Evolutionary conservation across 441 rosid genomes (phyloP).

Genomic region (Erodium chrysanthum): DNA sequence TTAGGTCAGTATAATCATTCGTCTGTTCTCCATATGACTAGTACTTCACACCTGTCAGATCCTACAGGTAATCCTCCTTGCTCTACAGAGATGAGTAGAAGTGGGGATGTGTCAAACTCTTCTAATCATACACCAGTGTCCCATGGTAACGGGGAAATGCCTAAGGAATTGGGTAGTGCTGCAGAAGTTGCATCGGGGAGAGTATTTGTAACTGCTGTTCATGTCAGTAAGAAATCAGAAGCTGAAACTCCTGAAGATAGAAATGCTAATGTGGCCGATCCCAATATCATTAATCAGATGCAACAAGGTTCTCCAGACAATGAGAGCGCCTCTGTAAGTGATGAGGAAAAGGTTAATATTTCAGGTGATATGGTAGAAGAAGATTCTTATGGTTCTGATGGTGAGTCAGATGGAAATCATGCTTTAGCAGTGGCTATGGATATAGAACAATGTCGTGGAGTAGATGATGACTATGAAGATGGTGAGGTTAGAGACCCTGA

Average conservation of each 20-base stretch:
- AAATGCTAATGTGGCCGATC: slow-evolving; percentile 22
- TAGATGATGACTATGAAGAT: slow-evolving; percentile 47
- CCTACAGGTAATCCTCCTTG: slow-evolving; percentile 19
- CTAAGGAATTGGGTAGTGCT: slow-evolving; percentile 21
- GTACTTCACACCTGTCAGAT: background rate
- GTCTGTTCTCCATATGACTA: slow-evolving; percentile 15
- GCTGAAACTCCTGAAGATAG: slow-evolving; percentile 25
- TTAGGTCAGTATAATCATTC: slow-evolving; percentile 16
- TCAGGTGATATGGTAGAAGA: slow-evolving; percentile 41
- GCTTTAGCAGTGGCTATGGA: slow-evolving; percentile 29
- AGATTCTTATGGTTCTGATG: slow-evolving; percentile 29
- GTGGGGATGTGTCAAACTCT: slow-evolving; percentile 15
- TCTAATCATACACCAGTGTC: slow-evolving; percentile 16
- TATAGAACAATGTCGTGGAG: slow-evolving; percentile 30
- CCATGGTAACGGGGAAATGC: slow-evolving; percentile 18
- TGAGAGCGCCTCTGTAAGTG: slow-evolving; percentile 36
- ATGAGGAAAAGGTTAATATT: slow-evolving; percentile 51
- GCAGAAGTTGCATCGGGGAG: slow-evolving; percentile 21
- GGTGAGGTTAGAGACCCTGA: slow-evolving; percentile 49
- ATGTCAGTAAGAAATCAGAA: slow-evolving; percentile 21
- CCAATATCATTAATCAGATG: slow-evolving; percentile 17
- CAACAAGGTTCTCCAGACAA: slow-evolving; percentile 28
- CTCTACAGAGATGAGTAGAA: slow-evolving; percentile 17
- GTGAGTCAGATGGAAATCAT: slow-evolving; percentile 41
- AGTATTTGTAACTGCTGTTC: slow-evolving; percentile 19